Evolutionary conservation across 2,329 filamentous ascomycete genomes (phyloP), one percentile per base, ranked within the genome.

Genomic region (Neospermospora avenae): DNA sequence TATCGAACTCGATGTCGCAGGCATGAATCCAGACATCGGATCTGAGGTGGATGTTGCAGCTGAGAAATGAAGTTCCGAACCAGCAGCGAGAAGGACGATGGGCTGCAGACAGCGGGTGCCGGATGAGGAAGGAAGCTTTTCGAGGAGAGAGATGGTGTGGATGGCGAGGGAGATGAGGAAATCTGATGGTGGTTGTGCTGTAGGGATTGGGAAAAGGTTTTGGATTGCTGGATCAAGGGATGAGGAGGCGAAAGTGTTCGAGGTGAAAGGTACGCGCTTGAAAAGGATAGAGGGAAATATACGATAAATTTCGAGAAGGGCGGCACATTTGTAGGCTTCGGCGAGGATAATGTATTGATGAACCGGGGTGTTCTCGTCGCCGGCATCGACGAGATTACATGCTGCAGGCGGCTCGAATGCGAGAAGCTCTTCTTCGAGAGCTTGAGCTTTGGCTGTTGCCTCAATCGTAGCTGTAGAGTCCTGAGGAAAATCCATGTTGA

Each of bases 51-150:
- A 35, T 11, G 58, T 31, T 3, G 61, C 44, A 6, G 59, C 51
- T 14, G 67, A 62, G 48, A 70, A 69, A 11, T 61, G 63, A 3
- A 71, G 61, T 46, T 70, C 68, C 51, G 60, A 63, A 2, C 60
- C 69, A 18, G 65, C 67, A n/a, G 58, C 58, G 16, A 71, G 65
- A 41, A 71, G 35, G 11, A 70, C 55, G 45, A 71, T 68, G 7
- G 69, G 69, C 51, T 70, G 68, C 1, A 71, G 61, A 58, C 69
- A 71, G 7, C 68, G 65, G 1, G 69, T 71, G 10, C 68, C 69
- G 1, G 66, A 69, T 25, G 60, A 65, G 0, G 61, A 20, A 1
- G 69, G 68, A 3, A 70, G 59, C 18, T 65, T 65, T 51, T 68
- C 65, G 13, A 71, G 68, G 7, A 71, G 55, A 3, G 67, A 70